Conservation (phyloP, 176 grass and related monocot species). For the Phoenix dactylifera region DNA sequence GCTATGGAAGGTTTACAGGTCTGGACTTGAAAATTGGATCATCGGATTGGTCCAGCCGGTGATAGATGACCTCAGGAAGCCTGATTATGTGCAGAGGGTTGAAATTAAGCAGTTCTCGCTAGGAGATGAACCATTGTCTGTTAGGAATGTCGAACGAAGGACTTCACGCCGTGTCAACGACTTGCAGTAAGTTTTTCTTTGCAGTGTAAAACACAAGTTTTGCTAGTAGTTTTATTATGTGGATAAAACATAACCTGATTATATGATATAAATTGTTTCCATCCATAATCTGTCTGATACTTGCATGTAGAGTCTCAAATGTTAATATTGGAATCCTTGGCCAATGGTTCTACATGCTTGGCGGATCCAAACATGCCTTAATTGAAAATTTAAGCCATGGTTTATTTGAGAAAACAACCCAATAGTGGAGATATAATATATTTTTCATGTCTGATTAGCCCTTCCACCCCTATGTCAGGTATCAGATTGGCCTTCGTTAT, state of each 20-base stretch:
- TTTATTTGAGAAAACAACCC: no score
- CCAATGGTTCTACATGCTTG: no score
- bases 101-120: conserved; percentile 96
- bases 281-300: no score
- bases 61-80: conserved; percentile 82
- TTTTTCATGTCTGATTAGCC: no score
- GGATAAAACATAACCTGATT: no score
- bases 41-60: conserved; percentile 83
- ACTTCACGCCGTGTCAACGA: conserved; percentile 74
- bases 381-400: no score
- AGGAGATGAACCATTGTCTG: conserved; percentile 77
- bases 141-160: conserved; percentile 86
- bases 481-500: conserved; percentile 92
- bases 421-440: no score
- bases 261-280: no score
- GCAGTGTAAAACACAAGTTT: background rate
- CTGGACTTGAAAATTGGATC: conserved; percentile 90
- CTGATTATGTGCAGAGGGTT: conserved; percentile 80
- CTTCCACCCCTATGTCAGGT: conserved; percentile 35
- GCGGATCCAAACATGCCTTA: no score
- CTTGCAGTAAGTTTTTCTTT: conserved; percentile 55
- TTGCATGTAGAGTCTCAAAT: no score
- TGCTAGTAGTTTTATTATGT: background rate
- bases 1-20: conserved; percentile 91
- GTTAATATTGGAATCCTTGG: no score